These are phyloP conservation scores for Blastobotrys terrestris DNA, from an alignment of 805 yeast genomes.

Conservation along the genomic window DNA sequence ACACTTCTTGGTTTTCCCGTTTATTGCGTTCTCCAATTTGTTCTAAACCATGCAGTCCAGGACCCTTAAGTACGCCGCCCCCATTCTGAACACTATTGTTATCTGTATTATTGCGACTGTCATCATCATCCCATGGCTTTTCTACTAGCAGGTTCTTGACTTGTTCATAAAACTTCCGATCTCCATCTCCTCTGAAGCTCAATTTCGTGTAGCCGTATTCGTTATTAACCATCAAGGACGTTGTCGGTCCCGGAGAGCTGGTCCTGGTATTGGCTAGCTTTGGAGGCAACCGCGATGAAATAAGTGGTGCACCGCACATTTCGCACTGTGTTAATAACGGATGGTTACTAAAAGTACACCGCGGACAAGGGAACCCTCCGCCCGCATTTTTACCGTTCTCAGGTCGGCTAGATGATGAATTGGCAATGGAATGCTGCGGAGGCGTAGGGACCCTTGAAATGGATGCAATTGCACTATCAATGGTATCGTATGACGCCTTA, in stretches of 20 bases:
- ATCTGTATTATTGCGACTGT: neutral
- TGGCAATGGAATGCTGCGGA: constrained; percentile 4
- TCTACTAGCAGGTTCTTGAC: constrained; percentile 42
- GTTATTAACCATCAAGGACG: constrained; percentile 9
- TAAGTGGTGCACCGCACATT: constrained; percentile 66
- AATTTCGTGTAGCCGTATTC: constrained; percentile 41
- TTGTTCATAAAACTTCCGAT: constrained; percentile 44
- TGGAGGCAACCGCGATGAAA: constrained; percentile 26
- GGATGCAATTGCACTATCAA: constrained; percentile 30
- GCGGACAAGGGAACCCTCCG: constrained; percentile 35
- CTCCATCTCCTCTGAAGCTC: constrained; percentile 73
- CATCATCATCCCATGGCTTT: constrained; percentile 40
- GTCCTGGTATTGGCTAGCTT: constrained; percentile 19
- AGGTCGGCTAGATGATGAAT: no score
- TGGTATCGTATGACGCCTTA: constrained; percentile 34
- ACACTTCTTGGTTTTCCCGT: constrained; percentile 51
- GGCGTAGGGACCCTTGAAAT: neutral
- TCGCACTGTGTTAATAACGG: constrained; percentile 75
- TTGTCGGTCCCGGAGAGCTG: constrained; percentile 18
- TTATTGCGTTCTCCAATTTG: constrained; percentile 48
- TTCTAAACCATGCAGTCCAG: constrained; percentile 70
- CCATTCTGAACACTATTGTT: no score
- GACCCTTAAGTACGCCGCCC: constrained; percentile 8
- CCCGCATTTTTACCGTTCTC: no score
- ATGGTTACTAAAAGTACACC: constrained; percentile 80